Base-by-base conservation (phyloP, 1,284 basidiomycete genomes). In the Prillingera fragicola region DNA sequence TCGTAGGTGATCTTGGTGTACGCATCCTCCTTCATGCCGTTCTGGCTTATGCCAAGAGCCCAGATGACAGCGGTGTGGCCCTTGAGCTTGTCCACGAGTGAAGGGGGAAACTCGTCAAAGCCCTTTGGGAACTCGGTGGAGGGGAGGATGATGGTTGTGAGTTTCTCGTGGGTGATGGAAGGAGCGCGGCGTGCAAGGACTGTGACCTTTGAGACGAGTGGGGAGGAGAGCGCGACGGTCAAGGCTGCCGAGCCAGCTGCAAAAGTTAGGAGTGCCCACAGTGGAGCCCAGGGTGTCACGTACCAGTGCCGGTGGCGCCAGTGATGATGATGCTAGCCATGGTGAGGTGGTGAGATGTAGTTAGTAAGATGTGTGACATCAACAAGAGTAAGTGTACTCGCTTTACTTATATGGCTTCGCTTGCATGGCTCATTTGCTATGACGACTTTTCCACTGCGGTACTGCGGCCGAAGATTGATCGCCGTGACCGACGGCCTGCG, bases 1-100 rank as follows among this genome's bases (percentile, higher is more conserved):
- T 60, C 56, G 41, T 60, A 49, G 9, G 59, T 63, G 46, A 63
- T 62, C 62, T 54, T 55, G 34, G 56, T 41, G 38, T 65, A 65
- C 31, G 60, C 56, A 14, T 59, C 55, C 47, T 57, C 48, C 10
- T 39, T 50, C 15, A 65, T 56, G 33, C 51, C 42, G 1, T 41
- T 56, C 49, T 62, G 62, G 45, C 49, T 56, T 13, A 62, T 54
- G 7, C 61, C 59, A 13, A 55, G 39, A 3, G 59, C 61, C 61
- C 59, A 62, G 10, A 63, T 52, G 10, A 56, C 48, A n/a, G 51
- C 51, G 3, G 27, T 24, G 5, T 23, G n/a, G 31, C 56, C 47
- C 17, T 40, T 46, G 4, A 60, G 34, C 33, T 33, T 34, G 4
- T 57, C 55, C 0, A 60, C 19, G 10, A 60, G 13, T 3, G 15